Evolutionary conservation across 257 asterid species (phyloP), one percentile per base, ranked within the genome.

Genomic region (Capsicum pubescens): DNA sequence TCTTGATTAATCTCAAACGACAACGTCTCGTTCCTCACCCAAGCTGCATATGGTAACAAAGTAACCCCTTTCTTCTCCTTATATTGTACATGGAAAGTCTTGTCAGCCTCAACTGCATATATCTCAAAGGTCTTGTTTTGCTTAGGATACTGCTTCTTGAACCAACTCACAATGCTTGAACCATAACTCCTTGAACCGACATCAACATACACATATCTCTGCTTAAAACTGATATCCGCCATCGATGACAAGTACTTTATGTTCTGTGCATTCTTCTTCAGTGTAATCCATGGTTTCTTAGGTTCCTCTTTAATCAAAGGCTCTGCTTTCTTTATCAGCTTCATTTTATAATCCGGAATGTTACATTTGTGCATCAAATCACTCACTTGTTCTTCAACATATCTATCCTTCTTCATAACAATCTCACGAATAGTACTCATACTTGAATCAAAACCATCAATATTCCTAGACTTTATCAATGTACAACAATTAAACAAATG

Each of bases 131-230:
- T 92, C 88, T 91, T 96, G 88, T 96, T 91, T 85, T 96, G 99
- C 86, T 96, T 96, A 2, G 98, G 98, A 84, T 96, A 96, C 81
- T 94, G 98, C 90, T 96, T 96, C 92, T 94, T 96, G 48, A 96
- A 96, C 98, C 98, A 96, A 86, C 99, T 96, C 83, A 96, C 98
- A 14, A 96, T 96, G 85, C 99, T 96, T 4, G 98, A 96, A 2
- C 99, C 99, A 10, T 96, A 96, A 91, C 99, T 94, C 86, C 99
- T 90, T 7, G 98, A 88, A 60, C 99, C 99, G 48, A 96, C 99
- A 87, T 96, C 99, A 26, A 96, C 91, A 60, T 96, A 96, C 7
- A 94, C 91, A 6, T 94, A 96, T 66, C 91, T 89, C 36, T 87
- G 92, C 94, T 91, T 96, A 70, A 93, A 96, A 83, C 91, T 96